A percentile compares a stretch with the other conserved stretches of the same genome.
These are phyloP conservation scores for Linderina pennispora DNA, from an alignment of 192 early-diverging fungal species.

Conservation along the genomic window DNA sequence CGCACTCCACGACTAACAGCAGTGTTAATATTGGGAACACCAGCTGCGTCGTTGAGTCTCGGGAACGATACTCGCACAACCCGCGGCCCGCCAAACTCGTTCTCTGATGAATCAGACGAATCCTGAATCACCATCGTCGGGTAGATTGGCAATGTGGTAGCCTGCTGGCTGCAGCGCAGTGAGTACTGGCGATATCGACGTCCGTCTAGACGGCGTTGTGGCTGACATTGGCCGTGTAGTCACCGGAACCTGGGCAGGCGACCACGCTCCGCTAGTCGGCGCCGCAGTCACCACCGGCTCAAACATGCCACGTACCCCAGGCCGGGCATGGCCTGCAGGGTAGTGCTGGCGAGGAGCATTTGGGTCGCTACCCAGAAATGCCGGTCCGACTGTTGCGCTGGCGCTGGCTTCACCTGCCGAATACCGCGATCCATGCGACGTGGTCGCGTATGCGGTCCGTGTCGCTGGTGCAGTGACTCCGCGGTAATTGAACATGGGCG, in stretches of 20 bases:
- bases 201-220: constrained; percentile 5
- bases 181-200: constrained; percentile 39
- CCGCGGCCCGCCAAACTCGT: neutral
- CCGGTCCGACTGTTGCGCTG: neutral
- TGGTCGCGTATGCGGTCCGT: neutral
- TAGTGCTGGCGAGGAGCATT: too few species aligned
- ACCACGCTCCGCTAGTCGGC: too few species aligned
- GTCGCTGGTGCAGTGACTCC: constrained; percentile 1
- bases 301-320: too few species aligned
- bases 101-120: constrained; percentile 9
- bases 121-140: constrained; percentile 33
- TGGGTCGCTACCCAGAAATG: too few species aligned
- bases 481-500: constrained; percentile 9
- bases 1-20: too few species aligned
- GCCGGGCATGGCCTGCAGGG: too few species aligned
- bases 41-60: neutral
- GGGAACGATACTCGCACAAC: too few species aligned
- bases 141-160: constrained; percentile 45
- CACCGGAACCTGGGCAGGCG: too few species aligned
- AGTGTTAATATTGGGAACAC: too few species aligned
- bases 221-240: neutral
- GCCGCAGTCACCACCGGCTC: too few species aligned
- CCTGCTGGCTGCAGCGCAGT: constrained; percentile 35
- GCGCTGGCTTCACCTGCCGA: neutral
- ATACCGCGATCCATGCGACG: neutral